Evolutionary conservation across 2,329 filamentous ascomycete genomes (phyloP).

Genomic region (Penicillium vulpinum): DNA sequence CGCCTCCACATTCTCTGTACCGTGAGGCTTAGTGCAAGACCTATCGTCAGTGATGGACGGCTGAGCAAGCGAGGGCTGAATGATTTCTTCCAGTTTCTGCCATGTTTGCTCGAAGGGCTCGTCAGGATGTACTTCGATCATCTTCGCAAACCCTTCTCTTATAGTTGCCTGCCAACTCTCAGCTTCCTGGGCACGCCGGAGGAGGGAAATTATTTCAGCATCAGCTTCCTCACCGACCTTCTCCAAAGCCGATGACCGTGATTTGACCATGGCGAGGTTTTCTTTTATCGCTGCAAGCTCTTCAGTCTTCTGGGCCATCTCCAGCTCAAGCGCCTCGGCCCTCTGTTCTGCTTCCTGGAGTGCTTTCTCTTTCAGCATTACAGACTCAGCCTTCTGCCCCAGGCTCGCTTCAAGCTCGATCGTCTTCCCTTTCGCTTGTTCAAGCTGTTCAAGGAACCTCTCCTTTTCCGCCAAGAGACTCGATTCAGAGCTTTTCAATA

Average conservation of each 20-base stretch:
- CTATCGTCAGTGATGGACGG: neutral
- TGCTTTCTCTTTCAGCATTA: neutral
- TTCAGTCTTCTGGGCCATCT: constrained; percentile 30
- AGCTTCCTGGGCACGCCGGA: constrained; percentile 26
- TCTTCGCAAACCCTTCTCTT: constrained; percentile 20
- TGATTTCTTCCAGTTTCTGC: constrained; percentile 19
- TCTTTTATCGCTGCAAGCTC: constrained; percentile 21
- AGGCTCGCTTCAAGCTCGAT: constrained; percentile 23
- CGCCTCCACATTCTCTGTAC: neutral
- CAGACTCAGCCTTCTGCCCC: constrained; percentile 2
- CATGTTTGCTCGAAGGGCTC: constrained; percentile 22
- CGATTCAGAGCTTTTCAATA: constrained; percentile 24
- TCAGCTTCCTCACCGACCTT: constrained; percentile 21
- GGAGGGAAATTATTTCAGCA: constrained; percentile 27
- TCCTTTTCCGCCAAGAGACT: constrained; percentile 17
- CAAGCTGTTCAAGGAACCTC: constrained; percentile 20
- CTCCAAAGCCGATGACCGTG: constrained; percentile 20
- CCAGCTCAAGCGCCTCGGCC: constrained; percentile 13
- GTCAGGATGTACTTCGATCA: constrained; percentile 14
- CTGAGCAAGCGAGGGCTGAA: constrained; percentile 8
- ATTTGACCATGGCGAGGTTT: constrained; percentile 14
- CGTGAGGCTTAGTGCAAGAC: neutral
- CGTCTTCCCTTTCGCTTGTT: constrained; percentile 23
- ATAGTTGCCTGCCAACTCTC: constrained; percentile 26
- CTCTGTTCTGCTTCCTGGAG: constrained; percentile 15